phyloP scores from a whole-genome alignment of 2,329 filamentous ascomycete species.

The Diaporthe citri region DNA sequence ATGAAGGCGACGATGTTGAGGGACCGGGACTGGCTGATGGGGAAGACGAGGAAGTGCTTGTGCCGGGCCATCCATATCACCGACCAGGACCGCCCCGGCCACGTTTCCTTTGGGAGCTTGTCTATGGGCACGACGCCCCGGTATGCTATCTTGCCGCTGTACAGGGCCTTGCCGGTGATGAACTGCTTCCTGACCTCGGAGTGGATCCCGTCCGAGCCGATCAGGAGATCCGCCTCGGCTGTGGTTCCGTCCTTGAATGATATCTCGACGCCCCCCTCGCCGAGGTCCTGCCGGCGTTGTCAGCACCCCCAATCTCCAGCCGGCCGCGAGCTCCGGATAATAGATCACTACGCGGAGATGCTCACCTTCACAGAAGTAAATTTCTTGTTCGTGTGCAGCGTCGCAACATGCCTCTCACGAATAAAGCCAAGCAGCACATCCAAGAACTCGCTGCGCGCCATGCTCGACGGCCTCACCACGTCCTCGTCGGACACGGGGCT shows the following conservation, averaged over 20 bases:
- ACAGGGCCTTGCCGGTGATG: constrained; percentile 42
- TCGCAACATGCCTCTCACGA: constrained; percentile 14
- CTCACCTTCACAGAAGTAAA: constrained; percentile 29
- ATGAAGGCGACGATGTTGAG: constrained; percentile 42
- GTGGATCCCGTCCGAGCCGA: constrained; percentile 41
- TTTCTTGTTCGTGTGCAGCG: constrained; percentile 33
- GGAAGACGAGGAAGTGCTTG: constrained; percentile 39
- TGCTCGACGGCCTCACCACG: constrained; percentile 27
- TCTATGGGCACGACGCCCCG: constrained; percentile 48
- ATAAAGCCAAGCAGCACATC: constrained; percentile 32
- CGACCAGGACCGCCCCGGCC: constrained; percentile 32
- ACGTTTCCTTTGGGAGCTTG: constrained; percentile 30
- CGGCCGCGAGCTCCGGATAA: too few relatives aligned
- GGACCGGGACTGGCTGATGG: constrained; percentile 36
- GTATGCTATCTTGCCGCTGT: constrained; percentile 49
- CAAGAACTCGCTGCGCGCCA: constrained; percentile 37
- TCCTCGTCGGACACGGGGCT: not conserved
- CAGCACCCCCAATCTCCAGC: not conserved
- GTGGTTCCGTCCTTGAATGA: constrained; percentile 32
- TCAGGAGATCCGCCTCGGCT: constrained; percentile 35
- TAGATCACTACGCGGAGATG: not conserved
- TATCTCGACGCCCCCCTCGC: constrained; percentile 38
- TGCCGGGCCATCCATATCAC: constrained; percentile 37
- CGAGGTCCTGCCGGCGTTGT: constrained; percentile 39
- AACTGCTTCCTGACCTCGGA: constrained; percentile 37